Evolutionary conservation across 352 stramenopile genomes (phyloP), one percentile per base, ranked within the genome.

Genomic region (Aphanomyces astaci): DNA sequence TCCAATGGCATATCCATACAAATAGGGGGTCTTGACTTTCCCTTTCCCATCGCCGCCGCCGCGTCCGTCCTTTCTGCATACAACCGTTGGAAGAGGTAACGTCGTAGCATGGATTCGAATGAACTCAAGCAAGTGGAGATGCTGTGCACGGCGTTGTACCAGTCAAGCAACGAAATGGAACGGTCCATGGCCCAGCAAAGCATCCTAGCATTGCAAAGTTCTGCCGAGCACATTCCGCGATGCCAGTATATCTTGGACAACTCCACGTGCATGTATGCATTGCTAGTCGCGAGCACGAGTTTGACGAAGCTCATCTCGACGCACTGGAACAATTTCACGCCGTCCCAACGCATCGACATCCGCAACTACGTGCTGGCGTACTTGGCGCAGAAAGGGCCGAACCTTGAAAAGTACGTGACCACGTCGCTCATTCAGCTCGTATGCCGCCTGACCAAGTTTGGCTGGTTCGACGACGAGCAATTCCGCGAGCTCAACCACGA

Each of bases 171-270:
- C 55, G 86, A 89, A 72, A 67, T 71, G 28, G 82, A 92, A 72
- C 82, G 84, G 40, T 75, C 76, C 22, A 83, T 89, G 68, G 87
- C 87, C 31, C 87, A 96, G 68, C 82, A 92, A 74, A 80, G 78
- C 9, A 85, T 96, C 64, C 78, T 96, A 19, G 81, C 92, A 28
- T 73, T 96, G 57, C 88, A 96, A 75, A 93, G 81, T 72, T 94
- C 92, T 27, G 92, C 95, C 48, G 94, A 98, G 75, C 98, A 98
- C 80, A 99, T 99, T 74, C 97, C 97, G 53, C 95, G 98, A 77
- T 99, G 95, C 74, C 97, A 99, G 82, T 98, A 98, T 79, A 98
- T 99, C 62, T 85, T 99, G 19, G 96, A 99, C 80, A 83, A 98
- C 69, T 98, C 92, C 55, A 81, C 89, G 63, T 97, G 92, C 43